Base-by-base conservation (phyloP, 2,329 filamentous ascomycete genomes). In the Scleromitrula shiraiana region DNA sequence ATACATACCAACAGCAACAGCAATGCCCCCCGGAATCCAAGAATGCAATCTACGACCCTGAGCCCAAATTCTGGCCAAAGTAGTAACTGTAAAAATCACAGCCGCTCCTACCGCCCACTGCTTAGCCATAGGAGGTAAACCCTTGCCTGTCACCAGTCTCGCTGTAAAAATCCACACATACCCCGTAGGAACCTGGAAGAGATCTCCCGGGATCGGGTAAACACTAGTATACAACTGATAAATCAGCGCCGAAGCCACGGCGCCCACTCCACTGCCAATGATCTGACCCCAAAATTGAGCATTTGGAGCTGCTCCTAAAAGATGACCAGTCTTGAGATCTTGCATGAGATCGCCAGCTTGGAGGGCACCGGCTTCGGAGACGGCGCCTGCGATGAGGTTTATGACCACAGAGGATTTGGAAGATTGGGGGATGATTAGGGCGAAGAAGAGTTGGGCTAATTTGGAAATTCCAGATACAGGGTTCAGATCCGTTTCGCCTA, bases 91-190 rank as follows among this genome's bases (percentile, higher is more conserved):
- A 60, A 94, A 97, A 2, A 95, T 66, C 1, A 77, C 62, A 0
- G 83, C 90, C n/a, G 85, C 83, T 0, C 80, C 82, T 0, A 82
- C 67, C 0, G 91, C 86, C 71, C 85, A 94, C 60, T 90, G 81
- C 61, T 78, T 80, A 0, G 88, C 90, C 81, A 89, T 89, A 1
- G 78, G 73, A 0, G 93, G 93, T 35, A 98, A 65, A 0, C 93
- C 93, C 55, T 93, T 78, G 2, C 93, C 93, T 0, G 90, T 97
- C 8, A 98, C 90, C 2, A 98, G 74, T 14, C 93, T 76, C 1
- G 93, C 91, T 0, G 93, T 98, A 65, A 96, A 96, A 45, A 98
- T 86, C 93, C 93, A 98, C 5, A 98, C 90, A 64, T 91, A 96
- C 0, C 83, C 91, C 0, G 93, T 97, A 0, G 93, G 93, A 1